Evolutionary conservation across 2,329 filamentous ascomycete genomes (phyloP).

Genomic region (Chrysosporium queenslandicum): DNA sequence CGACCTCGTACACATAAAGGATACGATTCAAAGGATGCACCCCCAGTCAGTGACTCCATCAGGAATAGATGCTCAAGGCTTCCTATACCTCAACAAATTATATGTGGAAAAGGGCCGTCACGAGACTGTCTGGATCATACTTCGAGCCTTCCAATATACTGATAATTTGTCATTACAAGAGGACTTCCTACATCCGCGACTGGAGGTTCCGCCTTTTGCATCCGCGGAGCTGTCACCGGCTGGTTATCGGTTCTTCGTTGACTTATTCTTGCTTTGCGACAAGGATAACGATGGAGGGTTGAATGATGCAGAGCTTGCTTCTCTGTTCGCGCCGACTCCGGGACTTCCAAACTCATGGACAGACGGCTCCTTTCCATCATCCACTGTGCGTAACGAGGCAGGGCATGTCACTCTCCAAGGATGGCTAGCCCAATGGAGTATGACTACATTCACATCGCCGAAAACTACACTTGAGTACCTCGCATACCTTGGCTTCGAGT

Average conservation of each 20-base stretch:
- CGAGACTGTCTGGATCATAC: slow-evolving; percentile 95
- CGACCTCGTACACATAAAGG: slow-evolving; percentile 84
- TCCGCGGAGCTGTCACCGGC: slow-evolving; percentile 89
- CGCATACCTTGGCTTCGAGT: slow-evolving; percentile 90
- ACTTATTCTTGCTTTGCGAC: slow-evolving; percentile 88
- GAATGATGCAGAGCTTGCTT: slow-evolving; percentile 72
- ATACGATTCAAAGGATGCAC: slow-evolving; percentile 62
- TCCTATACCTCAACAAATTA: slow-evolving; percentile 84
- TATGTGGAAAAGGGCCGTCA: slow-evolving; percentile 96
- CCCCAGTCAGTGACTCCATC: slow-evolving; percentile 53
- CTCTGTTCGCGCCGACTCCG: slow-evolving; percentile 85
- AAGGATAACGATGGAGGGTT: slow-evolving; percentile 95
- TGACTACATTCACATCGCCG: slow-evolving; percentile 95
- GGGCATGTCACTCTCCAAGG: slow-evolving; percentile 93
- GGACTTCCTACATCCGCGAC: slow-evolving; percentile 80
- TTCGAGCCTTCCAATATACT: slow-evolving; percentile 90
- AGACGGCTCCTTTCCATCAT: slow-evolving; percentile 81
- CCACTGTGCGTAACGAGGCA: slow-evolving; percentile 88
- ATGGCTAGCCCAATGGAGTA: slow-evolving; percentile 98
- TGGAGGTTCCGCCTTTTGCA: slow-evolving; percentile 84
- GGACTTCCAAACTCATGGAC: slow-evolving; percentile 79
- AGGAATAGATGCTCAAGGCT: slow-evolving; percentile 73
- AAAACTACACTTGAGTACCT: slow-evolving; percentile 93
- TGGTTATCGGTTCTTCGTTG: slow-evolving; percentile 95
- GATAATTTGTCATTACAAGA: slow-evolving; percentile 89